Conservation (phyloP, 1,139 yeast species). For the Yamadazyma taylorii region DNA sequence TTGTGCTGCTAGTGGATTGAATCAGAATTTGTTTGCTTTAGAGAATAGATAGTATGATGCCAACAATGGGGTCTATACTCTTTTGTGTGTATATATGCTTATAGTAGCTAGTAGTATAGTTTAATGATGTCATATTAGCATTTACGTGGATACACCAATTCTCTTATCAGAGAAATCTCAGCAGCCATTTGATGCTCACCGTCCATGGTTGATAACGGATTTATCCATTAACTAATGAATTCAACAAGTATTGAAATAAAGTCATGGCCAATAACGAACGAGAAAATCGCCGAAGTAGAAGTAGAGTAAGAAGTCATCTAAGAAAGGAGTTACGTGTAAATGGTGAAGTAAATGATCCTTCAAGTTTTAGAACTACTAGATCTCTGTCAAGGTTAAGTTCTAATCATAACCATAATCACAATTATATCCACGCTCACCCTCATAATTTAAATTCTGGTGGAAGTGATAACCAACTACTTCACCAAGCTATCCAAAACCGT, state of each 20-base stretch:
- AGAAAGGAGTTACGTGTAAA: constrained; percentile 10
- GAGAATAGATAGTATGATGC: constrained; percentile 6
- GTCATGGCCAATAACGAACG: constrained; percentile 2
- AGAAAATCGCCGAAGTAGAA: constrained; percentile 11
- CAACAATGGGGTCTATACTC: too few relatives aligned
- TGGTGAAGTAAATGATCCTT: constrained; percentile 11
- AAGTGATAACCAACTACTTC: constrained; percentile 13
- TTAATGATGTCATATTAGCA: too few relatives aligned
- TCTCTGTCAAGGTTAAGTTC: too few relatives aligned
- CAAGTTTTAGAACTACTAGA: constrained; percentile 4
- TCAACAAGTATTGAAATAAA: neutral
- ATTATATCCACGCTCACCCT: too few relatives aligned
- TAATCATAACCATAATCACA: too few relatives aligned
- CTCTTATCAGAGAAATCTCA: neutral
- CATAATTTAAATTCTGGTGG: too few relatives aligned
- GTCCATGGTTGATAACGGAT: neutral
- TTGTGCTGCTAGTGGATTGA: constrained; percentile 46
- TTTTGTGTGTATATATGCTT: too few relatives aligned
- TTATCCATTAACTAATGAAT: neutral
- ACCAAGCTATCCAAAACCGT: constrained; percentile 14
- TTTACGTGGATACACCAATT: neutral
- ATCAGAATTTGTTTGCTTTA: constrained; percentile 24
- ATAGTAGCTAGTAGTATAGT: too few relatives aligned
- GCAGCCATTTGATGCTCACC: neutral
- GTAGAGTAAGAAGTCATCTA: constrained; percentile 9